Base-by-base conservation (phyloP, 2,329 filamentous ascomycete genomes). In the Hymenoscyphus albidus region DNA sequence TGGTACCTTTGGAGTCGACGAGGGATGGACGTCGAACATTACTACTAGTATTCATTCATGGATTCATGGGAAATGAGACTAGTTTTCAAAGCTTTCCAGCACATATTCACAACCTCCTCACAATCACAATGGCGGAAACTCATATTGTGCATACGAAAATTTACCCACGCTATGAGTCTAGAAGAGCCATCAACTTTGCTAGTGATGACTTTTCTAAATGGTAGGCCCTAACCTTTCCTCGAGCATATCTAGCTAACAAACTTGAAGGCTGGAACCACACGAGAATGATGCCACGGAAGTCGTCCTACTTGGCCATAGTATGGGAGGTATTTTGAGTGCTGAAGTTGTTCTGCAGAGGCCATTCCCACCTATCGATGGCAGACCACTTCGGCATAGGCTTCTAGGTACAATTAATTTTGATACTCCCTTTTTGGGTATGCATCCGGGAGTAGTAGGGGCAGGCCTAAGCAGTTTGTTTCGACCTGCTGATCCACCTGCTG, bases 71-170 rank as follows among this genome's bases (percentile, higher is more conserved):
- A 61, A 89, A 91, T 65, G 91, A 95, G 76, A 89, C 90, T 39
- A 96, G 91, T 64, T 97, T 97, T 74, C 85, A 88, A 67, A 91
- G 89, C 56, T 96, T 97, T 71, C 93, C 93, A 0, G 90, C 90
- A 7, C 92, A 97, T 78, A 85, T 97, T 3, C 93, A 97, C 76
- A 85, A 87, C 70, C 82, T 91, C 42, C 80, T 96, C 48, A 86
- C 86, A 13, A 80, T 85, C 9, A 81, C 88, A 0, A 78, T 97
- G 13, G 80, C 81, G 27, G 88, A 91, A 32, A 89, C 88, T 5
- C 92, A 96, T 79, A 83, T 89, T 42, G 87, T 97, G 0, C 92
- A 96, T 76, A 91, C 92, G 66, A 96, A 96, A 76, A 87, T 93
- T 64, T 93, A 94, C 73, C 91, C 91, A 0, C 84, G 88, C 48